A percentile compares a stretch with the other conserved stretches of the same genome.
Evolutionary conservation across 2,329 filamentous ascomycete genomes (phyloP).

Genomic region (Arthrocladium fulminans): DNA sequence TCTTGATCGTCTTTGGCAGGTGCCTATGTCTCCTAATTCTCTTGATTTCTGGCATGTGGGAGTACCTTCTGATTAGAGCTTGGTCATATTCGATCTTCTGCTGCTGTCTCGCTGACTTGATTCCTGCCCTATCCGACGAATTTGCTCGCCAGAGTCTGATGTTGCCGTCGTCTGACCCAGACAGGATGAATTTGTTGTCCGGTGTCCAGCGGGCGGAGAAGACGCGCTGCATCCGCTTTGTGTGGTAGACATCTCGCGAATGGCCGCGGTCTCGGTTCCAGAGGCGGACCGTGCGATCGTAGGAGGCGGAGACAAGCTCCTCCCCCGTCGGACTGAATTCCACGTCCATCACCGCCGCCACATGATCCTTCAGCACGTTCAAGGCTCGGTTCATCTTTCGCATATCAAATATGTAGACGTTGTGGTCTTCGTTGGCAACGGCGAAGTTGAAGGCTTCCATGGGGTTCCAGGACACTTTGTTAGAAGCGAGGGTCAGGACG

Average conservation of each 20-base stretch:
- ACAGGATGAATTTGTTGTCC: conserved; percentile 81
- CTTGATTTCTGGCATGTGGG: conserved; percentile 92
- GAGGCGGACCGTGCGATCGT: conserved; percentile 77
- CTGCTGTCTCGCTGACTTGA: conserved; percentile 76
- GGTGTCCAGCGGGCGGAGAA: conserved; percentile 78
- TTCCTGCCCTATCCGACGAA: conserved; percentile 70
- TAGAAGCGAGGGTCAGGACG: conserved; percentile 71
- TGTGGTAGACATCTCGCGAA: conserved; percentile 90
- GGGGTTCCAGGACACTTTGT: conserved; percentile 84
- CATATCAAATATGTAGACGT: conserved; percentile 89
- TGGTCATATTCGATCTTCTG: conserved; percentile 89
- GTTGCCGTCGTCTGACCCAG: conserved; percentile 89
- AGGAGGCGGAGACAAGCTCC: conserved; percentile 81
- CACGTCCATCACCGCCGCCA: conserved; percentile 89
- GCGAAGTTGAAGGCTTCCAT: conserved; percentile 97
- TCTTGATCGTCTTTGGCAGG: conserved; percentile 86
- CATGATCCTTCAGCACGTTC: conserved; percentile 84
- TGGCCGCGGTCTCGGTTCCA: conserved; percentile 75
- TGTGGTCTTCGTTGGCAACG: conserved; percentile 89
- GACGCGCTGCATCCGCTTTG: conserved; percentile 93
- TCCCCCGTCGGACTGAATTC: conserved; percentile 92
- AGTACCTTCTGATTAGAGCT: conserved; percentile 71
- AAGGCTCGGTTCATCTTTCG: conserved; percentile 77
- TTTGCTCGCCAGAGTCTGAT: conserved; percentile 81
- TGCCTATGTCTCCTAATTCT: conserved; percentile 87